Evolutionary conservation across 768 basidiomycete genomes (phyloP).

Genomic region (Tricholoma flavovirens): DNA sequence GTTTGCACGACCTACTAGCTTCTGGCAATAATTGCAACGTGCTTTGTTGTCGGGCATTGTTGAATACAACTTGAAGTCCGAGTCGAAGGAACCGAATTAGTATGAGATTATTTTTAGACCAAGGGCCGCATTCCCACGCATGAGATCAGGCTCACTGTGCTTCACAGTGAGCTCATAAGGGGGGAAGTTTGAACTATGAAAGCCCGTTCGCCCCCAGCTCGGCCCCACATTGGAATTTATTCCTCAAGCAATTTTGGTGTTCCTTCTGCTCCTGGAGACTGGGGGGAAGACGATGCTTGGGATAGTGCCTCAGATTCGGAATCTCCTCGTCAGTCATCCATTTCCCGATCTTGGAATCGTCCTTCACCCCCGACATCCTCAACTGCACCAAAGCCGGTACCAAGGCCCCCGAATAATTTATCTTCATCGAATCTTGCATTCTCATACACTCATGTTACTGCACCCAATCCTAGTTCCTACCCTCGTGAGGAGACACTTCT

Average conservation of each 20-base stretch:
- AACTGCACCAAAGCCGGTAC: conserved; percentile 52
- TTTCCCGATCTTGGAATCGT: conserved; percentile 41
- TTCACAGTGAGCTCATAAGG: conserved; percentile 5
- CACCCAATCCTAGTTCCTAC: conserved; percentile 73
- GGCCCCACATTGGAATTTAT: conserved; percentile 66
- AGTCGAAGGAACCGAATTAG: too few relatives aligned
- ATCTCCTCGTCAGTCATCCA: conserved; percentile 51
- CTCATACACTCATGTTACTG: conserved; percentile 76
- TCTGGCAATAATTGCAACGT: neutral
- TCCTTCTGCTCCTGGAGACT: conserved; percentile 38
- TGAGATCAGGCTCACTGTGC: conserved; percentile 3
- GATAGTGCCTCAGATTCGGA: conserved; percentile 79
- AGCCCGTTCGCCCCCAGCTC: conserved; percentile 63
- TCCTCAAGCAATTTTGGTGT: conserved; percentile 39
- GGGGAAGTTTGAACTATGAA: conserved; percentile 29
- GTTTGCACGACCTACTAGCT: neutral
- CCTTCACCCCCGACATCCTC: conserved; percentile 25
- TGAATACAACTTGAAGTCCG: too few relatives aligned
- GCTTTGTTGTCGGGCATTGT: too few relatives aligned
- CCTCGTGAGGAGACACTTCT: conserved; percentile 40
- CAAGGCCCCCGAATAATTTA: conserved; percentile 37
- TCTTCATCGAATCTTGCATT: conserved; percentile 69
- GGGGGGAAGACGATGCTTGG: conserved; percentile 88
- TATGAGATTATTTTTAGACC: conserved; percentile 1
- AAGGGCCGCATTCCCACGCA: conserved; percentile 14